Evolutionary conservation across 495 filamentous ascomycete species (phyloP).

Genomic region (Lasiosphaeria miniovina): DNA sequence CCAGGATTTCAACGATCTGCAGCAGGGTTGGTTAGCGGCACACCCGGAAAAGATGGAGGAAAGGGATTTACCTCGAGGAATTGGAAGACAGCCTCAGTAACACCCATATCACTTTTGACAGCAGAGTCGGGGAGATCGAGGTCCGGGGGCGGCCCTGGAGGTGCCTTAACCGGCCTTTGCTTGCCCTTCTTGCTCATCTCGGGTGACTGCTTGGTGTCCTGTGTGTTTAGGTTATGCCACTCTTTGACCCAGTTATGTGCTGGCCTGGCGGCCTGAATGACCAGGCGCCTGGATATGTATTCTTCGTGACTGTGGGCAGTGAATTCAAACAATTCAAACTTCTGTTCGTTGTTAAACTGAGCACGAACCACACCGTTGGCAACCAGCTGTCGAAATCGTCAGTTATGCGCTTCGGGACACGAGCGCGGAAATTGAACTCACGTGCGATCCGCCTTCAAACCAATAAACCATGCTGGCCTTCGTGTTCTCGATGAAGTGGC

Average conservation of each 20-base stretch:
- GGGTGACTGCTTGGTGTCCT: constrained; percentile 66
- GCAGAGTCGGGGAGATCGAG: constrained; percentile 61
- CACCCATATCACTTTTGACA: constrained; percentile 58
- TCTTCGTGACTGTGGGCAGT: constrained; percentile 62
- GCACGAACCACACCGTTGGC: constrained; percentile 59
- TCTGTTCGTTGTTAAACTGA: constrained; percentile 65
- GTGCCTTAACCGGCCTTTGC: constrained; percentile 45
- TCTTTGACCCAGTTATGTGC: constrained; percentile 55
- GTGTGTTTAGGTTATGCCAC: constrained; percentile 48
- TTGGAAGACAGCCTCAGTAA: constrained; percentile 57
- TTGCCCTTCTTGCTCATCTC: constrained; percentile 72
- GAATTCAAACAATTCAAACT: constrained; percentile 70
- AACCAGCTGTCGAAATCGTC: constrained; percentile 52
- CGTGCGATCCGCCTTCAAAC: constrained; percentile 68
- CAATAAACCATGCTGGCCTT: constrained; percentile 68
- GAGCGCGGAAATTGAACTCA: constrained; percentile 36
- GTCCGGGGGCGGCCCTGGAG: constrained; percentile 49
- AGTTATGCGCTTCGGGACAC: constrained; percentile 12
- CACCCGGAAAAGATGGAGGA: constrained; percentile 1
- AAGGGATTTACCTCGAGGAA: constrained; percentile 61
- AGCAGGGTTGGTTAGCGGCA: constrained; percentile 5
- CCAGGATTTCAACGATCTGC: constrained; percentile 71
- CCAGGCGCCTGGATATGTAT: constrained; percentile 59
- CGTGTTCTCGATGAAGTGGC: constrained; percentile 60
- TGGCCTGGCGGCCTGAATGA: constrained; percentile 53